Evolutionary conservation across 2,329 filamentous ascomycete genomes (phyloP), one percentile per base, ranked within the genome.

Genomic region (Pseudocercospora pini-densiflorae): DNA sequence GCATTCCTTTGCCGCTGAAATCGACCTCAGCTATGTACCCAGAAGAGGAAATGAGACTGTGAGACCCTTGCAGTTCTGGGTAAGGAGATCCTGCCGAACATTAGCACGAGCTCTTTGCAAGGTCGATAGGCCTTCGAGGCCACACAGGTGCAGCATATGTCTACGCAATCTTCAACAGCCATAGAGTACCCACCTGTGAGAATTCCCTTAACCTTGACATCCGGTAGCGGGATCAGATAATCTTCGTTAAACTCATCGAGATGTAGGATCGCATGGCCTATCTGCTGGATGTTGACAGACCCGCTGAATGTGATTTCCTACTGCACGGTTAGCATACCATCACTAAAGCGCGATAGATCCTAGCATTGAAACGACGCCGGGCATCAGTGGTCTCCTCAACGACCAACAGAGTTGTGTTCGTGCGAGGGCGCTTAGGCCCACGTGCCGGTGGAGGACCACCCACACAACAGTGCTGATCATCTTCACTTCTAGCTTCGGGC

Each of bases 121-220:
- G 49, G 49, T 24, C 24, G 14, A 29, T 6, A 29, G 12, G 19
- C 23, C 6, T 23, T 23, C 49, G 19, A 53, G 12, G 8, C 12
- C 12, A 53, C 21, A 16, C 7, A 23, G 14, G 24, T 54, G 49
- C 14, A 16, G 24, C 14, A 24, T 6, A 24, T 24, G 19, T 54
- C 49, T 21, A 7, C 49, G 10, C 10, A 24, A 16, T 19, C 7
- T 54, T 12, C 14, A n/a, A 29, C 2, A 2, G 16, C 51, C 51
- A 49, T 27, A 54, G 51, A 8, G 16, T 24, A 55, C 51, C 23
- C 23, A 55, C 51, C 51, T 21, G 76, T 78, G 16, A 83, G 43
- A 5, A 84, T 75, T 0, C 81, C 81, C 49, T 80, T 80, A n/a
- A 83, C 79, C 63, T 81, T 81, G 14, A 83, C 77, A 55, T 81